These are phyloP conservation scores for Ilex aquifolium DNA, from an alignment of 257 asterid species.

Conservation along the genomic window DNA sequence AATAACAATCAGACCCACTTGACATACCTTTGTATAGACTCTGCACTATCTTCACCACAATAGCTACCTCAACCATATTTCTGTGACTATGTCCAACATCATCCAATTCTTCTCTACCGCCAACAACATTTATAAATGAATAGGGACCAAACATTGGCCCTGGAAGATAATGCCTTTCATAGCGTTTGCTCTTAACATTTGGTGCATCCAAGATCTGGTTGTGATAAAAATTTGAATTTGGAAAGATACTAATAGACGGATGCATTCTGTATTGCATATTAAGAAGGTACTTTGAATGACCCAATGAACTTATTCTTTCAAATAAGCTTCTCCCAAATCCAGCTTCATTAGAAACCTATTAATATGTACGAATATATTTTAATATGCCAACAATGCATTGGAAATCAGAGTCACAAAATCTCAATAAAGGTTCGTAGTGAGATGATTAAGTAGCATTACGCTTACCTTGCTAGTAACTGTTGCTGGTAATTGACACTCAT, in stretches of 20 bases:
- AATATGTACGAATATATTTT: not conserved
- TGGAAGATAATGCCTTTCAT: constrained; percentile 24
- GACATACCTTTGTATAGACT: constrained; percentile 47
- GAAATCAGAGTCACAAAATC: not conserved
- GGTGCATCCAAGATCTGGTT: constrained; percentile 41
- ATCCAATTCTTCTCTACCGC: constrained; percentile 46
- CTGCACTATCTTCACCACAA: constrained; percentile 36
- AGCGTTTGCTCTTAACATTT: constrained; percentile 23
- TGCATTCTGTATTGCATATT: constrained; percentile 59
- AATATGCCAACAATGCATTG: not conserved
- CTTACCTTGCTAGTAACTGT: constrained; percentile 12
- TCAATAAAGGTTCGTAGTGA: not conserved
- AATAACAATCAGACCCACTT: not conserved
- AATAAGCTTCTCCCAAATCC: constrained; percentile 64
- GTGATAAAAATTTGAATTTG: constrained; percentile 40
- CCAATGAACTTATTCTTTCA: constrained; percentile 45
- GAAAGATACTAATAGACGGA: constrained; percentile 45
- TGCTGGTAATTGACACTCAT: constrained; percentile 20
- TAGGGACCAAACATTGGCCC: constrained; percentile 58
- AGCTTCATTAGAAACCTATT: constrained; percentile 37
- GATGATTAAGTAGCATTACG: not conserved
- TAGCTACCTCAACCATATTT: constrained; percentile 69
- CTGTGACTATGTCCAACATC: constrained; percentile 39
- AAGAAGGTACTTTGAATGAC: constrained; percentile 47
- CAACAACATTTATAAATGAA: constrained; percentile 46